Percentiles rank a stretch among this genome's conserved stretches.
These are phyloP conservation scores for Blastobotrys persicus DNA, from an alignment of 1,139 yeast species.

Conservation along the genomic window DNA sequence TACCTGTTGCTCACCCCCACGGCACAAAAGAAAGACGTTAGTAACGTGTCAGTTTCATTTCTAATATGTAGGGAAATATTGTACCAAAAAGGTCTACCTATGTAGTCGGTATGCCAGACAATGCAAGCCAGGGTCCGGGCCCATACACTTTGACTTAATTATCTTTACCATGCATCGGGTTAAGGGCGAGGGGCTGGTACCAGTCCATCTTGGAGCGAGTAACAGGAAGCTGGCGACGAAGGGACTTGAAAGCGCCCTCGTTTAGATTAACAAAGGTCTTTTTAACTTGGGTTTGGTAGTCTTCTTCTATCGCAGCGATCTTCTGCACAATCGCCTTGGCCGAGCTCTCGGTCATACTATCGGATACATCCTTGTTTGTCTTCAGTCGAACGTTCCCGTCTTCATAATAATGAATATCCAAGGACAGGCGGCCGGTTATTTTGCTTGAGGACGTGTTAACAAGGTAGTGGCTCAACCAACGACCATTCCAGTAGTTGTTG, in stretches of 20 bases:
- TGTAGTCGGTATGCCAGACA: too few relatives aligned
- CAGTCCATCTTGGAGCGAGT: conserved; percentile 90
- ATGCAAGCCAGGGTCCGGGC: too few relatives aligned
- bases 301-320: conserved; percentile 60
- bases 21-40: too few relatives aligned
- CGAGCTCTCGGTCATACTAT: conserved; percentile 26
- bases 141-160: too few relatives aligned
- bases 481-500: conserved; percentile 83
- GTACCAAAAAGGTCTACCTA: too few relatives aligned
- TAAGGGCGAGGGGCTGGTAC: conserved; percentile 70
- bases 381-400: conserved; percentile 90
- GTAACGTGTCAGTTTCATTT: too few relatives aligned
- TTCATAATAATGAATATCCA: conserved; percentile 89
- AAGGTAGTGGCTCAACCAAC: conserved; percentile 73
- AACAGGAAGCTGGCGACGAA: conserved; percentile 88
- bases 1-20: too few relatives aligned
- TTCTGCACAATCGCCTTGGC: conserved; percentile 44
- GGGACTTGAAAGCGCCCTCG: conserved; percentile 74
- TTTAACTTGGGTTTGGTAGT: conserved; percentile 59
- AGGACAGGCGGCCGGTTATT: conserved; percentile 53
- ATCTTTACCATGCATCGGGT: conserved; percentile 8
- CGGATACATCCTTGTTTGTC: conserved; percentile 43
- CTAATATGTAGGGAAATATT: too few relatives aligned
- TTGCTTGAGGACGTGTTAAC: conserved; percentile 39
- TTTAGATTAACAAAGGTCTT: conserved; percentile 68